A percentile compares a stretch with the other conserved stretches of the same genome.
Conservation (phyloP, 257 asterid species). For the Phtheirospermum japonicum region DNA sequence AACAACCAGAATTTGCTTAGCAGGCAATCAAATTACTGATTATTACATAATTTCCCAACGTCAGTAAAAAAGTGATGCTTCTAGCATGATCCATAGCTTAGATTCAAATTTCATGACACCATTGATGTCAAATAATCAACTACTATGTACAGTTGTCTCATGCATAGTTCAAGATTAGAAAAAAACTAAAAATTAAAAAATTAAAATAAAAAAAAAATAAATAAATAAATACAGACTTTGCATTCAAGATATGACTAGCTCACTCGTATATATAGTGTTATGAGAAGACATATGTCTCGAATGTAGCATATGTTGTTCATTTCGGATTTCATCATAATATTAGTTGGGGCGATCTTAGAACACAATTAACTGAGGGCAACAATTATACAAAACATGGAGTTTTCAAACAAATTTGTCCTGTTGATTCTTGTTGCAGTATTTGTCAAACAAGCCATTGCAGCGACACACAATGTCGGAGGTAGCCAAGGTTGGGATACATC, state of each 20-base stretch:
- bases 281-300: not conserved
- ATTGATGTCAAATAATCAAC: not conserved
- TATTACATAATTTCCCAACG: too few species aligned
- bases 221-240: not conserved
- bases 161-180: not conserved
- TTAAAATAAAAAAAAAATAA: too few species aligned
- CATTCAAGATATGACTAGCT: not conserved
- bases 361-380: not conserved
- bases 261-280: not conserved
- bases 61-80: too few species aligned
- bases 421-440: slow-evolving; percentile 17
- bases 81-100: not conserved
- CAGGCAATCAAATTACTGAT: slow-evolving; percentile 26
- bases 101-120: slow-evolving; percentile 18
- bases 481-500: slow-evolving; percentile 91
- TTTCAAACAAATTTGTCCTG: slow-evolving; percentile 20
- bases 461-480: slow-evolving; percentile 66
- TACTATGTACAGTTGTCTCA: not conserved
- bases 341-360: slow-evolving; percentile 2
- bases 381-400: slow-evolving; percentile 26
- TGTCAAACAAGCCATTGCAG: slow-evolving; percentile 39
- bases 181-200: not conserved
- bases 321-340: not conserved
- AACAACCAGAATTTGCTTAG: slow-evolving; percentile 38
- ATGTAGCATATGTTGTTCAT: not conserved